These are phyloP conservation scores for Chrysosporium queenslandicum DNA, from an alignment of 2,329 filamentous ascomycete genomes.

Conservation along the genomic window DNA sequence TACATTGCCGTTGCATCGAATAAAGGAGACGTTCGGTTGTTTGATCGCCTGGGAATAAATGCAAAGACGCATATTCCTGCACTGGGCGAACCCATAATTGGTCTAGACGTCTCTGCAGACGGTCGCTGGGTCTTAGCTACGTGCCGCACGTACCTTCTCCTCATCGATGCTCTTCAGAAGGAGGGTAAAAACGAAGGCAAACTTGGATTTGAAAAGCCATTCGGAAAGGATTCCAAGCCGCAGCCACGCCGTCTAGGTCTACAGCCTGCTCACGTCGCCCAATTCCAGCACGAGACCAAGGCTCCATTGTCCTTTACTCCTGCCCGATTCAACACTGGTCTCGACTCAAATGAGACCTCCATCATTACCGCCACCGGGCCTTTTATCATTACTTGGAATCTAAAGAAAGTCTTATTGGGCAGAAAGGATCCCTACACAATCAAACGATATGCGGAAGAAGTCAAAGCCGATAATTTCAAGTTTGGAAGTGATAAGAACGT, in stretches of 20 bases:
- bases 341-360: slow-evolving; percentile 71
- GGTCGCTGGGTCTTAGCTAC: slow-evolving; percentile 93
- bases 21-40: slow-evolving; percentile 94
- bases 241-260: slow-evolving; percentile 83
- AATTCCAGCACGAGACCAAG: slow-evolving; percentile 94
- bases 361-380: slow-evolving; percentile 95
- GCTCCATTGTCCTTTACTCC: slow-evolving; percentile 77
- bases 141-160: slow-evolving; percentile 83
- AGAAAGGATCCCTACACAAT: slow-evolving; percentile 86
- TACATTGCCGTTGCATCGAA: slow-evolving; percentile 95
- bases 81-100: slow-evolving; percentile 86
- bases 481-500: slow-evolving; percentile 96
- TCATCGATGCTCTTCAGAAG: slow-evolving; percentile 85
- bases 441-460: slow-evolving; percentile 88
- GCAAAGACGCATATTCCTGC: slow-evolving; percentile 96
- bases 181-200: slow-evolving; percentile 94
- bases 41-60: slow-evolving; percentile 91
- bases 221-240: slow-evolving; percentile 85
- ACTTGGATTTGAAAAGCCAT: slow-evolving; percentile 91
- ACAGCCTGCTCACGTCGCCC: slow-evolving; percentile 83
- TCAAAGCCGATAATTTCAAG: slow-evolving; percentile 98
- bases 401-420: slow-evolving; percentile 77
- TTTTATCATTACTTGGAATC: slow-evolving; percentile 91
- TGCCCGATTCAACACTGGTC: slow-evolving; percentile 85
- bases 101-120: slow-evolving; percentile 88